These are phyloP conservation scores for Podaxis sp. DNA, from an alignment of 768 basidiomycete species.

Conservation along the genomic window DNA sequence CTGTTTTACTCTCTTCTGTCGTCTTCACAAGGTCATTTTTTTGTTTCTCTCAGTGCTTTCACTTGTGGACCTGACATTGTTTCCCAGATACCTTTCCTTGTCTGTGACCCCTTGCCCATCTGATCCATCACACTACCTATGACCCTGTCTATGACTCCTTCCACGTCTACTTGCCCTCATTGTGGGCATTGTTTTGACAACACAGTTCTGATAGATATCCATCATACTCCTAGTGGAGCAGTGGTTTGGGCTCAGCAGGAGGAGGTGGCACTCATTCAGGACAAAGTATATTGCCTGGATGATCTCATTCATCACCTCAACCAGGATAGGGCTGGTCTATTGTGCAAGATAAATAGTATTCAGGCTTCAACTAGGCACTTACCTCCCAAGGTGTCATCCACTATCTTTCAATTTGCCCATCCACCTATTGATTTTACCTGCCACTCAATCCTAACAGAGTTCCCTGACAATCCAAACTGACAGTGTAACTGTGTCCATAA, in stretches of 20 bases:
- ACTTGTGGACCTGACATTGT: too few species aligned
- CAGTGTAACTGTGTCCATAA: too few species aligned
- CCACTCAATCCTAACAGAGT: background rate
- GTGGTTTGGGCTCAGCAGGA: background rate
- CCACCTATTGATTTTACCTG: background rate
- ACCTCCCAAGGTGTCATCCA: background rate
- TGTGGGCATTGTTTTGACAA: background rate
- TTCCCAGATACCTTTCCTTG: too few species aligned
- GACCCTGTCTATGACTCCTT: background rate
- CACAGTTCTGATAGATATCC: background rate
- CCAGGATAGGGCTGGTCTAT: background rate
- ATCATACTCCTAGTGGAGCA: background rate
- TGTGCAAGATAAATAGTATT: background rate
- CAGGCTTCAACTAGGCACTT: background rate
- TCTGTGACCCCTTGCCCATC: background rate
- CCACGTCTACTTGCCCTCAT: background rate
- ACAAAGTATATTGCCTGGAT: background rate
- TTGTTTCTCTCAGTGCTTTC: too few species aligned
- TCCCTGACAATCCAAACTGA: too few species aligned
- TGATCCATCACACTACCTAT: background rate
- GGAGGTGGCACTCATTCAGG: background rate
- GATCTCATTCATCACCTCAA: background rate
- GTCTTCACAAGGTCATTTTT: too few species aligned
- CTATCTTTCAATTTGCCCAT: background rate
- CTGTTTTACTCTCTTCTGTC: too few species aligned